phyloP scores from a whole-genome alignment of 1,139 yeast genomes.

The Williopsis jadinii region DNA sequence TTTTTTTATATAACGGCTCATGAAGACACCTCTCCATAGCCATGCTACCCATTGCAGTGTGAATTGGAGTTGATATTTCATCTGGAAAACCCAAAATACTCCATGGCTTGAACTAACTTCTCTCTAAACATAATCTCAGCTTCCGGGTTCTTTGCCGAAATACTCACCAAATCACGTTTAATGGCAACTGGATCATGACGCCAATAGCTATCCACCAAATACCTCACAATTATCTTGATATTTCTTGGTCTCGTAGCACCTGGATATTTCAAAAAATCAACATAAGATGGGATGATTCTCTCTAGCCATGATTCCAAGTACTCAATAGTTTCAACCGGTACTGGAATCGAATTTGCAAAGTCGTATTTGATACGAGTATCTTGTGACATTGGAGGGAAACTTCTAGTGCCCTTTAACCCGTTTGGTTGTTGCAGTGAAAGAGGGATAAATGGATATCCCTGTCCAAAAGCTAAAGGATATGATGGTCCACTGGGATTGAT shows the following conservation, averaged over 20 bases:
- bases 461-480: neutral
- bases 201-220: slow-evolving; percentile 30
- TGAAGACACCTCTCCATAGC: too few relatives aligned
- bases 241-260: slow-evolving; percentile 27
- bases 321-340: slow-evolving; percentile 1
- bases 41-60: too few relatives aligned
- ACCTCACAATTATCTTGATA: slow-evolving; percentile 25
- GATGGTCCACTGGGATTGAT: neutral
- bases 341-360: neutral
- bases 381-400: neutral
- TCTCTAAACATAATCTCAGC: slow-evolving; percentile 23
- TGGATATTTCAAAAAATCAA: slow-evolving; percentile 27
- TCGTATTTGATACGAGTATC: neutral
- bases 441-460: slow-evolving; percentile 5
- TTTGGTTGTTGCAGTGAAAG: neutral
- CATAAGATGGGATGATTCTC: slow-evolving; percentile 23
- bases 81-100: slow-evolving; percentile 26
- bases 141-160: slow-evolving; percentile 19
- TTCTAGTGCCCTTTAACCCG: neutral
- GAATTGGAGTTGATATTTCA: slow-evolving; percentile 1
- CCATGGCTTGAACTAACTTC: slow-evolving; percentile 28
- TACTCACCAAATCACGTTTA: slow-evolving; percentile 20
- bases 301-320: slow-evolving; percentile 20
- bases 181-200: slow-evolving; percentile 21
- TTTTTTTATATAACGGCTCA: too few relatives aligned